A percentile compares a stretch with the other conserved stretches of the same genome.
These are phyloP conservation scores for Phytomonas sp. DNA, from an alignment of 208 protist species.

Conservation along the genomic window DNA sequence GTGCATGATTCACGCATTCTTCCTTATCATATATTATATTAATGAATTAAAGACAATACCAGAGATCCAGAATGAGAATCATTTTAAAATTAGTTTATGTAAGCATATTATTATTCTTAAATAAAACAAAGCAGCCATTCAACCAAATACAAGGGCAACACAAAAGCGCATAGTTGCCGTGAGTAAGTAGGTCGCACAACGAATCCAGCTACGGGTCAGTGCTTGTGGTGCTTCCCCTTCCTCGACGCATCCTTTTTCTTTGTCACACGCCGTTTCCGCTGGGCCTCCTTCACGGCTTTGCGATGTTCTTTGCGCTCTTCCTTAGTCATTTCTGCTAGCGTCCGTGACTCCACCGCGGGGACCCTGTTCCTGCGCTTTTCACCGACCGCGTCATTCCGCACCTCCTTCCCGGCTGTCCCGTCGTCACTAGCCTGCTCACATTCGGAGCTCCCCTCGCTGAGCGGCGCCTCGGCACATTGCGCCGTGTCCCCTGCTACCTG, in stretches of 20 bases:
- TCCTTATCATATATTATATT: no score
- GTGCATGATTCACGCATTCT: no score
- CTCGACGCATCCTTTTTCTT: slow-evolving; percentile 60
- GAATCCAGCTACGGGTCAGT: background rate
- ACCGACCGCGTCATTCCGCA: slow-evolving; percentile 5
- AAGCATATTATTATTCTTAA: background rate
- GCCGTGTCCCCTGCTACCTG: slow-evolving; percentile 1
- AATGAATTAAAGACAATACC: background rate
- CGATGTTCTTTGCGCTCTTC: slow-evolving; percentile 75
- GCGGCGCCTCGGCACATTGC: slow-evolving; percentile 3
- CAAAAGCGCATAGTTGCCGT: background rate
- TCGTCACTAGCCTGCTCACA: slow-evolving; percentile 5
- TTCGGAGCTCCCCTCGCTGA: slow-evolving; percentile 8
- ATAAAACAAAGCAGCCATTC: background rate
- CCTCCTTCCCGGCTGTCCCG: slow-evolving; percentile 11
- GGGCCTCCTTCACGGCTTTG: slow-evolving; percentile 72
- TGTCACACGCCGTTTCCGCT: slow-evolving; percentile 52
- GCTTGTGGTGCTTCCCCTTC: slow-evolving; percentile 36
- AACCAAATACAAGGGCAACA: background rate
- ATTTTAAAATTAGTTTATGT: background rate
- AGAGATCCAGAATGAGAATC: background rate
- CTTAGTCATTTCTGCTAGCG: slow-evolving; percentile 74
- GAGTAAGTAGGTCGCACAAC: background rate
- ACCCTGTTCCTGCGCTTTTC: slow-evolving; percentile 5
- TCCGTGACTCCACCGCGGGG: slow-evolving; percentile 14